phyloP scores from a whole-genome alignment of 805 yeast genomes.

The Saturnispora serradocipensis region DNA sequence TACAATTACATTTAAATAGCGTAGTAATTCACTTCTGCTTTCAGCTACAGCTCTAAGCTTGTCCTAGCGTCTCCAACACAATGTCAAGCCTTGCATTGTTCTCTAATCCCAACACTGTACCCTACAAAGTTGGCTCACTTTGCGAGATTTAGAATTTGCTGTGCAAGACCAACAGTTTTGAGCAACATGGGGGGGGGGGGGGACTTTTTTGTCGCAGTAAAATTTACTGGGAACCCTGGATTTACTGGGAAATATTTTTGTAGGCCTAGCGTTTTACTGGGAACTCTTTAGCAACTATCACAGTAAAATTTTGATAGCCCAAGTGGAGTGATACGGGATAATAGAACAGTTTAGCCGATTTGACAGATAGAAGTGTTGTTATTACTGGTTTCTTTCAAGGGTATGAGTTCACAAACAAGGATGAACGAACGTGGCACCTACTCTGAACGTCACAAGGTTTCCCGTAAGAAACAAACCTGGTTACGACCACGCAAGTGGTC shows the following conservation, averaged over 20 bases:
- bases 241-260: neutral
- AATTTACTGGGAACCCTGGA: neutral
- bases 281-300: neutral
- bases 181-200: neutral
- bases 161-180: neutral
- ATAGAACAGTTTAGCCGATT: neutral
- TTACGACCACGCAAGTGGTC: neutral
- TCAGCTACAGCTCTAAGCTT: too few species aligned
- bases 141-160: neutral
- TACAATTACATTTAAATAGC: too few species aligned
- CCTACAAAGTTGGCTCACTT: neutral
- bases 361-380: neutral
- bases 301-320: neutral
- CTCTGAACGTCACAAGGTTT: conserved; percentile 69
- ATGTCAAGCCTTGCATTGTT: too few species aligned
- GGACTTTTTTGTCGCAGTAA: neutral
- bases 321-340: neutral
- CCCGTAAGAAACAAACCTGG: conserved; percentile 44
- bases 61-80: too few species aligned
- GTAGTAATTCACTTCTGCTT: too few species aligned
- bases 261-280: neutral
- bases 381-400: neutral
- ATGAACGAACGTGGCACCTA: neutral
- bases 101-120: neutral
- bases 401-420: neutral